These are phyloP conservation scores for Fermentozyma sake DNA, from an alignment of 1,139 yeast species.

Conservation along the genomic window DNA sequence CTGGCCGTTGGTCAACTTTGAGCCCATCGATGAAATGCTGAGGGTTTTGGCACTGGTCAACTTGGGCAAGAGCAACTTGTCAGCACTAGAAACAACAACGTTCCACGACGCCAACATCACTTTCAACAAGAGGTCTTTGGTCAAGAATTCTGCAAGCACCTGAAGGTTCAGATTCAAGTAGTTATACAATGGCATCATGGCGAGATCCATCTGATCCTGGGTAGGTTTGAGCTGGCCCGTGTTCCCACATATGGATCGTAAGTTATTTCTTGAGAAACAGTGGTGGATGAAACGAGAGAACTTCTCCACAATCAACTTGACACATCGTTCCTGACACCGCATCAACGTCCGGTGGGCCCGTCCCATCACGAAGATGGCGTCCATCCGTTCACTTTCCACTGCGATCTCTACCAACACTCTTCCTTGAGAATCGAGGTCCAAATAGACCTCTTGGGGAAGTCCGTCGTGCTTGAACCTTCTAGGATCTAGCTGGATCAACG, in stretches of 20 bases:
- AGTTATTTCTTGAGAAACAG: conserved; percentile 41
- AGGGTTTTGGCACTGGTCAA: conserved; percentile 54
- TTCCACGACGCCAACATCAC: conserved; percentile 81
- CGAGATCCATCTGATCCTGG: conserved; percentile 56
- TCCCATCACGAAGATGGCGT: conserved; percentile 76
- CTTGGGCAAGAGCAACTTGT: conserved; percentile 65
- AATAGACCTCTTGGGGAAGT: conserved; percentile 54
- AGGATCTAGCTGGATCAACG: conserved; percentile 62
- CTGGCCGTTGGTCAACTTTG: conserved; percentile 4
- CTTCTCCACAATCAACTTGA: conserved; percentile 64
- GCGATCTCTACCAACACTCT: conserved; percentile 59
- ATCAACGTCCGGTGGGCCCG: conserved; percentile 63
- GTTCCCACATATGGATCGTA: conserved; percentile 51
- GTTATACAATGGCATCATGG: conserved; percentile 71
- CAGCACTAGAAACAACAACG: conserved; percentile 60
- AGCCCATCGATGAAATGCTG: conserved; percentile 15
- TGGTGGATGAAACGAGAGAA: conserved; percentile 39
- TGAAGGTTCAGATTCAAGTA: conserved; percentile 67
- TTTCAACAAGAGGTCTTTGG: conserved; percentile 53
- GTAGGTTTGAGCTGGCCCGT: conserved; percentile 45
- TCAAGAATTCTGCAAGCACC: conserved; percentile 60
- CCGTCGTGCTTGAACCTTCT: conserved; percentile 64
- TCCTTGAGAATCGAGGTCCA: conserved; percentile 70
- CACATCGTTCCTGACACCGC: conserved; percentile 60
- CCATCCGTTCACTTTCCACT: conserved; percentile 73